Percentiles rank a stretch among this genome's conserved stretches.
phyloP scores from a whole-genome alignment of 495 filamentous ascomycete species.

The Aspergillus sclerotioniger region DNA sequence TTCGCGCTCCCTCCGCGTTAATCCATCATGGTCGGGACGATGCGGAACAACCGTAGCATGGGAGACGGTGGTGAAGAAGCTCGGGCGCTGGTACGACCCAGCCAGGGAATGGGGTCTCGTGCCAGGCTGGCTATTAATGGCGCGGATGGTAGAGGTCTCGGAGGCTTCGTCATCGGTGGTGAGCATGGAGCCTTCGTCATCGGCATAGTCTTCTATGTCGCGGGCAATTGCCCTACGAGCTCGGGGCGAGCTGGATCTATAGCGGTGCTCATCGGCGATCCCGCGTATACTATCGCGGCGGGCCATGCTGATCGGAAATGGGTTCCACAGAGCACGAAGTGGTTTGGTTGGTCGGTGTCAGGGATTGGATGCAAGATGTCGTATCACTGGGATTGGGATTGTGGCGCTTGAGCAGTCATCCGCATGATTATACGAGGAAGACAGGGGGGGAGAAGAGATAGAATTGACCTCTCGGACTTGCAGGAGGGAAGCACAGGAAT shows the following conservation, averaged over 20 bases:
- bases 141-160: constrained; percentile 47
- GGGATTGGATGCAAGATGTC: not conserved
- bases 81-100: constrained; percentile 68
- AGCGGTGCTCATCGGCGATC: constrained; percentile 32
- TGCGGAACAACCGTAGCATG: constrained; percentile 46
- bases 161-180: constrained; percentile 45
- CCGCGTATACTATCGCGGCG: constrained; percentile 18
- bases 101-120: constrained; percentile 54
- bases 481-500: not conserved
- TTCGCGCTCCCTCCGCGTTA: constrained; percentile 61
- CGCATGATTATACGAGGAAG: not conserved
- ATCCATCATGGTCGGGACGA: constrained; percentile 43
- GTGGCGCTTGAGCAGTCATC: not conserved
- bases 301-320: constrained; percentile 19
- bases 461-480: not conserved
- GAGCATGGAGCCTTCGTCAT: constrained; percentile 44
- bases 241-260: constrained; percentile 59
- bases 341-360: not conserved
- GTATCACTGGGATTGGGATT: too few relatives aligned
- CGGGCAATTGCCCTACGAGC: constrained; percentile 68
- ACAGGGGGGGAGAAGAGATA: not conserved
- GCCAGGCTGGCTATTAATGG: constrained; percentile 34
- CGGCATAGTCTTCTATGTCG: constrained; percentile 60
- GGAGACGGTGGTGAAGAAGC: constrained; percentile 61
- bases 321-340: not conserved